phyloP scores from a whole-genome alignment of 2,329 filamentous ascomycete genomes.

The Dactylellina sp. region DNA sequence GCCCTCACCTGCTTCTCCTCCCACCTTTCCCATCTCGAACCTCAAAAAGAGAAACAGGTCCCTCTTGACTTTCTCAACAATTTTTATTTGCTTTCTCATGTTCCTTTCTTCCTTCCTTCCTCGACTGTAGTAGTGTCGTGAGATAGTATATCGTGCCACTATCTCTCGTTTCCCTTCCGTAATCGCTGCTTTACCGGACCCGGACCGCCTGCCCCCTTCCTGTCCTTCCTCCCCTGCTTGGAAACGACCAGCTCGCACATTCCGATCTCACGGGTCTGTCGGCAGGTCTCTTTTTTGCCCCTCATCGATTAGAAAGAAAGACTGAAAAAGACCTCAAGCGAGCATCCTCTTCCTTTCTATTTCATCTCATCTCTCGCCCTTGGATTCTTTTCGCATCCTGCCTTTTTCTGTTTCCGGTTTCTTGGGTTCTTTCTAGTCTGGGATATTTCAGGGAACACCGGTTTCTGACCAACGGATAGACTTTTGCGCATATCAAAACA shows the following conservation, averaged over 20 bases:
- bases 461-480: slow-evolving; percentile 47
- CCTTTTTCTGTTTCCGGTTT: slow-evolving; percentile 24
- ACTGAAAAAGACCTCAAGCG: slow-evolving; percentile 17
- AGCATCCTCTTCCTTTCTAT: slow-evolving; percentile 40
- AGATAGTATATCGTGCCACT: slow-evolving; percentile 28
- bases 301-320: slow-evolving; percentile 25
- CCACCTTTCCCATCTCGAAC: slow-evolving; percentile 26
- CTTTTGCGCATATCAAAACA: slow-evolving; percentile 12
- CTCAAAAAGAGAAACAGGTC: slow-evolving; percentile 6
- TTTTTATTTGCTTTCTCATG: slow-evolving; percentile 1
- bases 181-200: slow-evolving; percentile 44
- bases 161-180: slow-evolving; percentile 54
- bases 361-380: slow-evolving; percentile 45
- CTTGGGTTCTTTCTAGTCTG: slow-evolving; percentile 46
- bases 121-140: slow-evolving; percentile 37
- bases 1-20: slow-evolving; percentile 56
- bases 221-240: slow-evolving; percentile 23
- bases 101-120: slow-evolving; percentile 46
- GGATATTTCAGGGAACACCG: slow-evolving; percentile 47
- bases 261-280: slow-evolving; percentile 55
- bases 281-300: slow-evolving; percentile 46
- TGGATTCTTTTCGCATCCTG: slow-evolving; percentile 16
- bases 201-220: slow-evolving; percentile 22
- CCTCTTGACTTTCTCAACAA: neutral
- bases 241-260: slow-evolving; percentile 42